Evolutionary conservation across 2,329 filamentous ascomycete genomes (phyloP).

Genomic region (Escovopsis sp.): DNA sequence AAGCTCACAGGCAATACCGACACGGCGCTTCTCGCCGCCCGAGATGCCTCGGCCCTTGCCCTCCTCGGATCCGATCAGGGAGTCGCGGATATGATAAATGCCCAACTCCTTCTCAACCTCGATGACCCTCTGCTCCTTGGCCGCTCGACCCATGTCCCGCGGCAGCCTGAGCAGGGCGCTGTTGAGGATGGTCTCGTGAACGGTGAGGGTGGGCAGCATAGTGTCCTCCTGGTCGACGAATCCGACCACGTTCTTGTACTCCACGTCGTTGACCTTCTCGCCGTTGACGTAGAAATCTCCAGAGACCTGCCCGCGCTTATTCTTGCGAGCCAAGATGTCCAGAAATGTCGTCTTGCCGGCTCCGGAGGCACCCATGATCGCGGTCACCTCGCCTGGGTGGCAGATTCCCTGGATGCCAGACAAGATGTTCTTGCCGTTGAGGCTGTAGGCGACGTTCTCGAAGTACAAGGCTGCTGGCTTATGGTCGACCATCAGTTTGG

Average conservation of each 20-base stretch:
- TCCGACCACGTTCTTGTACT: slow-evolving; percentile 84
- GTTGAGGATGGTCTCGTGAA: slow-evolving; percentile 93
- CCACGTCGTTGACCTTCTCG: slow-evolving; percentile 67
- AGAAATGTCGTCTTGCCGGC: slow-evolving; percentile 96
- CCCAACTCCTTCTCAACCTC: slow-evolving; percentile 95
- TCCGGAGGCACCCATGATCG: slow-evolving; percentile 96
- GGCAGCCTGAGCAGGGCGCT: slow-evolving; percentile 88
- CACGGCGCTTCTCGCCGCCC: slow-evolving; percentile 87
- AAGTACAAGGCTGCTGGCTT: slow-evolving; percentile 83
- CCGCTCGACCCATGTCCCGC: slow-evolving; percentile 67
- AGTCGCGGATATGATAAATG: slow-evolving; percentile 86
- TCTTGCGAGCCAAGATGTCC: slow-evolving; percentile 90
- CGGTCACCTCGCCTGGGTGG: slow-evolving; percentile 88
- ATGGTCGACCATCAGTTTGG: slow-evolving; percentile 79
- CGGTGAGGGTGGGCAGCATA: slow-evolving; percentile 86
- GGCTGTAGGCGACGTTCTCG: slow-evolving; percentile 68
- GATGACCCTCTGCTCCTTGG: slow-evolving; percentile 82
- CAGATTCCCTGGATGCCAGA: slow-evolving; percentile 68
- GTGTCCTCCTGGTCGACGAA: slow-evolving; percentile 98
- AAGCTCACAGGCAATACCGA: slow-evolving; percentile 92
- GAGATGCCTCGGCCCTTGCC: slow-evolving; percentile 89
- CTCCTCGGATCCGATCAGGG: slow-evolving; percentile 91
- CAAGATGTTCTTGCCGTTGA: slow-evolving; percentile 82
- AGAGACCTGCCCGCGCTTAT: slow-evolving; percentile 66
- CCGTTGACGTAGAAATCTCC: slow-evolving; percentile 91